Evolutionary conservation across 148 eudicot genomes (phyloP).

Genomic region (Chenopodium suecicum): DNA sequence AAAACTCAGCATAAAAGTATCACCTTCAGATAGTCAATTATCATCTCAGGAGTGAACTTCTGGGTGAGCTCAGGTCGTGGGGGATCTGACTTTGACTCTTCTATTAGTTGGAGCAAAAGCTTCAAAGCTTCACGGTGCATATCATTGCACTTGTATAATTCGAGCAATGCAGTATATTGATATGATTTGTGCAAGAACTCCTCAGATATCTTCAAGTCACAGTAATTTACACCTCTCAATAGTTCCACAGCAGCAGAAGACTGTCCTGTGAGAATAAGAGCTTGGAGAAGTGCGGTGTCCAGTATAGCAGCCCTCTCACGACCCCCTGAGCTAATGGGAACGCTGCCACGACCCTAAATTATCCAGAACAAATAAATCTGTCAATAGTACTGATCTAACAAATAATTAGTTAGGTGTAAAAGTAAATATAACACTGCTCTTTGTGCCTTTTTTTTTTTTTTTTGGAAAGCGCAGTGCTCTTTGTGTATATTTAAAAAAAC

Average conservation of each 20-base stretch:
- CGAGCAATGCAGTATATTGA: constrained; percentile 63
- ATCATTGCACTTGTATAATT: constrained; percentile 74
- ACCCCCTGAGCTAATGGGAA: constrained; percentile 71
- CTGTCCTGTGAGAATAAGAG: constrained; percentile 85
- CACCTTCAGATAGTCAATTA: constrained; percentile 95
- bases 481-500: neutral
- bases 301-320: constrained; percentile 89
- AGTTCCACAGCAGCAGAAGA: constrained; percentile 73
- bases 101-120: constrained; percentile 75
- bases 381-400: neutral
- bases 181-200: constrained; percentile 76
- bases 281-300: constrained; percentile 94
- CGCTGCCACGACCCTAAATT: constrained; percentile 62
- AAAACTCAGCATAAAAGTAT: constrained; percentile 20
- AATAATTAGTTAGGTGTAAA: neutral
- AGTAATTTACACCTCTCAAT: constrained; percentile 84
- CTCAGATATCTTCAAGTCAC: constrained; percentile 90
- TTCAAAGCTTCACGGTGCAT: constrained; percentile 92
- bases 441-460: neutral
- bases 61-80: constrained; percentile 58
- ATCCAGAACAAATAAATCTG: constrained; percentile 12
- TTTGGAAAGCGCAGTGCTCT: no score
- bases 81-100: constrained; percentile 76
- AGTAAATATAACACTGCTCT: neutral
- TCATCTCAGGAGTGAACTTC: constrained; percentile 89